Percentiles rank a stretch among this genome's conserved stretches.
These are phyloP conservation scores for Suillus subaureus DNA, from an alignment of 768 basidiomycete genomes.

Conservation along the genomic window DNA sequence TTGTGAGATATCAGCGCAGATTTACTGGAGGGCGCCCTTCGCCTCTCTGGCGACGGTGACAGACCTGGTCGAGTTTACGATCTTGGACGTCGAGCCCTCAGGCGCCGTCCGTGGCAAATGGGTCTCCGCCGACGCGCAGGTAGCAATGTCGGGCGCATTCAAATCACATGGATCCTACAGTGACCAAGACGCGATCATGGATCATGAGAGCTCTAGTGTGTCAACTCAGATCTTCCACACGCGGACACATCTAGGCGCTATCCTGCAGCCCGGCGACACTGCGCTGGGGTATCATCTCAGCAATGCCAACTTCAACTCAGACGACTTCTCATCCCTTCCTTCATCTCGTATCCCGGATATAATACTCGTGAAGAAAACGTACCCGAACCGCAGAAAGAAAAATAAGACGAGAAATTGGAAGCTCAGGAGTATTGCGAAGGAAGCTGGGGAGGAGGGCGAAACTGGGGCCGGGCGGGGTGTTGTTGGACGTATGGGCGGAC, in stretches of 20 bases:
- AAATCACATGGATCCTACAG: conserved; percentile 48
- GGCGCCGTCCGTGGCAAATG: conserved; percentile 69
- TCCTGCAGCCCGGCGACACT: conserved; percentile 93
- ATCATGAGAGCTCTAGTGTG: conserved; percentile 58
- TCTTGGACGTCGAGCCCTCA: conserved; percentile 92
- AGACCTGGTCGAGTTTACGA: conserved; percentile 92
- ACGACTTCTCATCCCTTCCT: conserved; percentile 73
- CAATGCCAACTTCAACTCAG: conserved; percentile 91
- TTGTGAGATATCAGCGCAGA: conserved; percentile 73
- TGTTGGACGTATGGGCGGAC: conserved; percentile 87
- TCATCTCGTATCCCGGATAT: conserved; percentile 81
- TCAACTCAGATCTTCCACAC: conserved; percentile 90
- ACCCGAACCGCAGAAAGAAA: conserved; percentile 94
- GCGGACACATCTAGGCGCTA: conserved; percentile 92
- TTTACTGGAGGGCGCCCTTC: conserved; percentile 95
- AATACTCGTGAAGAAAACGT: conserved; percentile 92
- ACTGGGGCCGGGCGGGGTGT: conserved; percentile 78
- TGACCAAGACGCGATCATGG: conserved; percentile 57
- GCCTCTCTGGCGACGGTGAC: conserved; percentile 77
- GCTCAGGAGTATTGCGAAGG: conserved; percentile 90
- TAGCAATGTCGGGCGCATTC: conserved; percentile 83
- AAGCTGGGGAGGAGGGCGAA: conserved; percentile 85
- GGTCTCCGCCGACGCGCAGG: conserved; percentile 87
- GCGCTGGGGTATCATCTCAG: conserved; percentile 90
- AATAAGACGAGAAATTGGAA: conserved; percentile 82